Percentiles rank a stretch among this genome's conserved stretches.
phyloP scores from a whole-genome alignment of 2,329 filamentous ascomycete genomes.

The Diplodia seriata region DNA sequence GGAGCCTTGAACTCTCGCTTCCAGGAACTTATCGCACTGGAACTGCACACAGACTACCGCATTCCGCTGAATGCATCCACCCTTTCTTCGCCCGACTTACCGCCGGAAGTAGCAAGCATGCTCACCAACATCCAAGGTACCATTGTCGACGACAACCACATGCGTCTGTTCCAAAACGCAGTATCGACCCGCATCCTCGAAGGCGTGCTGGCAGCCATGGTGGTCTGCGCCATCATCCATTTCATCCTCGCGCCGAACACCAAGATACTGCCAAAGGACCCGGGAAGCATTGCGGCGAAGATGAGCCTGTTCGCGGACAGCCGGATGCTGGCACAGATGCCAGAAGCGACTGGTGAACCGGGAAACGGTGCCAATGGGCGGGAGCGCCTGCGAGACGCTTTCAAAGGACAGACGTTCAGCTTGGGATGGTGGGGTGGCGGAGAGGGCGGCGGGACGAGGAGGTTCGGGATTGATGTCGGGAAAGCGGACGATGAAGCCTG shows the following conservation, averaged over 20 bases:
- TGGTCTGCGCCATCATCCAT: background rate
- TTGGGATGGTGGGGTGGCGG: background rate
- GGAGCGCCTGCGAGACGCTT: background rate
- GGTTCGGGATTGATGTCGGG: background rate
- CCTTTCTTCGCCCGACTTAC: too few species aligned
- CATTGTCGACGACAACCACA: too few species aligned
- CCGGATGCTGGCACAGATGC: background rate
- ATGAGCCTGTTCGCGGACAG: background rate
- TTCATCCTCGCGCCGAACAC: background rate
- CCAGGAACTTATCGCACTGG: too few species aligned
- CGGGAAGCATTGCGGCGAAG: background rate
- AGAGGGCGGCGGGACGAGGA: background rate
- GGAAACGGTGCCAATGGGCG: background rate
- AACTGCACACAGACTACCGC: too few species aligned
- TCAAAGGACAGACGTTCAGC: background rate
- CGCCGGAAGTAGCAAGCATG: too few species aligned
- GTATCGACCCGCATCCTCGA: too few species aligned
- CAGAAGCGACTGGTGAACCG: background rate
- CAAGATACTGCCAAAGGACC: background rate
- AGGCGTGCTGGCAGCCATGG: background rate
- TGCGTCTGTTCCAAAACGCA: too few species aligned
- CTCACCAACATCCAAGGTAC: too few species aligned
- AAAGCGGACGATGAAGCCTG: too few species aligned
- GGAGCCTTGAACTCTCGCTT: too few species aligned
- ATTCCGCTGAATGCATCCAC: too few species aligned